These are phyloP conservation scores for Capsicum chinense DNA, from an alignment of 257 asterid genomes.

Conservation along the genomic window DNA sequence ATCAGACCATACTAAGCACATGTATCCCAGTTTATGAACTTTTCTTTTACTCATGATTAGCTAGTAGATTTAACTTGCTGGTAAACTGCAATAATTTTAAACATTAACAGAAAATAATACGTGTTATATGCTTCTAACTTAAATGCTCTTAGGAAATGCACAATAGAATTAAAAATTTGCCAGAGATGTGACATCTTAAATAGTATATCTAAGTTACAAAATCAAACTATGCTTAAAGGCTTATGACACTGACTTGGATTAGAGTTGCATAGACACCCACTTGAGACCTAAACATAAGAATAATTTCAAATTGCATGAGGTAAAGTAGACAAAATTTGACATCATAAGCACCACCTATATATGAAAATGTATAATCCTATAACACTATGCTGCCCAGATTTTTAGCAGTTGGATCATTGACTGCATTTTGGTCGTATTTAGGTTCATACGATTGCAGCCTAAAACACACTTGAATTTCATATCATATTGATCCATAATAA, in stretches of 20 bases:
- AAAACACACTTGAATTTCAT: too few species aligned
- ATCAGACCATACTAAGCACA: neutral
- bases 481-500: too few species aligned
- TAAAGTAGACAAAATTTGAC: neutral
- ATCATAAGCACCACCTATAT: neutral
- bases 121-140: neutral
- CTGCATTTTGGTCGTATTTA: too few species aligned
- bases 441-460: too few species aligned
- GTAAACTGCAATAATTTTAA: too few species aligned
- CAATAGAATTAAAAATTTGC: neutral
- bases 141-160: neutral
- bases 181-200: neutral
- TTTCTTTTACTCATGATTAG: neutral
- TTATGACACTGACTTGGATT: neutral
- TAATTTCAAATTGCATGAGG: conserved; percentile 4
- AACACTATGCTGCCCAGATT: too few species aligned
- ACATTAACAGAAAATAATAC: neutral
- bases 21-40: neutral
- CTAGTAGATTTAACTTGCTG: neutral
- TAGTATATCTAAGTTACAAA: neutral
- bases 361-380: neutral
- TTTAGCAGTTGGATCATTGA: too few species aligned
- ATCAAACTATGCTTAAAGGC: neutral
- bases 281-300: neutral
- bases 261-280: neutral